Base-by-base conservation (phyloP, 441 rosid species). In the Raphanus hybrid region DNA sequence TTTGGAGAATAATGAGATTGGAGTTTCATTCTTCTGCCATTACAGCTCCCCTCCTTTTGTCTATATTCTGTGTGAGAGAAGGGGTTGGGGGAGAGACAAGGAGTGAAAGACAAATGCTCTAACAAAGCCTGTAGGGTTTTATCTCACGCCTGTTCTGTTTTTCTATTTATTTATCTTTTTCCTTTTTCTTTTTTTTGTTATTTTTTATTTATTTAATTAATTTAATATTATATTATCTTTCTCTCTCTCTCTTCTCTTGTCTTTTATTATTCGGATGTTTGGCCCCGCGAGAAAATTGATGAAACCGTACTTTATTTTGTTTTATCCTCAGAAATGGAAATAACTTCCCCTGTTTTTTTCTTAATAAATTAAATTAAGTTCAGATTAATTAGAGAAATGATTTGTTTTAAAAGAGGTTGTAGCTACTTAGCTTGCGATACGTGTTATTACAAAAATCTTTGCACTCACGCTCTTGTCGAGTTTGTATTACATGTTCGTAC, bases 71-170 rank as follows among this genome's bases (percentile, higher is more conserved):
- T 54, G 59, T 26, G 37, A 15, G 64, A 14, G 35, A 0, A 65
- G 54, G 34, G 61, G 20, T 23, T 23, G 6, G 5, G 6, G 11
- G 29, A 57, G 29, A 57, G 27, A 57, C 61, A 62, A 64, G 48
- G 57, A 61, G 69, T 59, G 76, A 78, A 54, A 63, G 85, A 83
- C 83, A 74, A 63, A 70, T 58, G 48, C 34, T 54, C 59, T 54
- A 77, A 5, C 63, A 65, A 73, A 82, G 81, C 57, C 79, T 60
- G 86, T 78, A 80, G 83, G 85, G 77, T 84, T 82, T 88, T 85
- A 81, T 84, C 85, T 84, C 91, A 88, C 95, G 91, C 90, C 82
- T 85, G 85, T 68, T 74, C 70, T 78, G 72, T 84, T 84, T 61
- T 75, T 54, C 27, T 34, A 8, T 54, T 11, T 11, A 27, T 6